These are phyloP conservation scores for Candida argentea DNA, from an alignment of 805 yeast genomes.

Conservation along the genomic window DNA sequence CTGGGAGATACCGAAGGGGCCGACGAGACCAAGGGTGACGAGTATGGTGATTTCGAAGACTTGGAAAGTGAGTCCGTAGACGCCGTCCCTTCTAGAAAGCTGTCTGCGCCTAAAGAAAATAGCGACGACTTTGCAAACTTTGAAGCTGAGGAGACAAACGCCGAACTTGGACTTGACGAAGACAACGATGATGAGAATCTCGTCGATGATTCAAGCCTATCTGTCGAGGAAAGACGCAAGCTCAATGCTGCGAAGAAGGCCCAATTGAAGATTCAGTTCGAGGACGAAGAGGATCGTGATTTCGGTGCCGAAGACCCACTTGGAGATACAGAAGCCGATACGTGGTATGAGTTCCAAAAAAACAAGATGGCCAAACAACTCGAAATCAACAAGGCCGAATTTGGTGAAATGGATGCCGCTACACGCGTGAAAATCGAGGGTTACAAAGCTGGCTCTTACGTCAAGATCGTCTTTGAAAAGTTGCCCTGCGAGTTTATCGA, in stretches of 20 bases:
- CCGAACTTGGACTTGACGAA: slow-evolving; percentile 28
- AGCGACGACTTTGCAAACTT: slow-evolving; percentile 43
- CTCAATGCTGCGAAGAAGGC: slow-evolving; percentile 85
- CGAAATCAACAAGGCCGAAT: slow-evolving; percentile 82
- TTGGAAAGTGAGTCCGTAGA: slow-evolving; percentile 21
- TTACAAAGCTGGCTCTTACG: slow-evolving; percentile 86
- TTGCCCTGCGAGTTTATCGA: slow-evolving; percentile 88
- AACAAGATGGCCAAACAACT: slow-evolving; percentile 94
- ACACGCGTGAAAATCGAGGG: slow-evolving; percentile 83
- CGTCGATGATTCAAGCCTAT: slow-evolving; percentile 30
- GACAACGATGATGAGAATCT: slow-evolving; percentile 30
- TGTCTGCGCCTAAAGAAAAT: too few relatives aligned
- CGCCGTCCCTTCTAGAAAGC: slow-evolving; percentile 16
- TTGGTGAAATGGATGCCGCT: slow-evolving; percentile 62
- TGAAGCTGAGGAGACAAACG: slow-evolving; percentile 37
- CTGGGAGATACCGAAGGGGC: slow-evolving; percentile 16
- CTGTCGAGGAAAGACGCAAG: slow-evolving; percentile 68
- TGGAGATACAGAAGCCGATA: slow-evolving; percentile 65
- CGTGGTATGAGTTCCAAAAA: slow-evolving; percentile 97
- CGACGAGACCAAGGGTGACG: slow-evolving; percentile 22
- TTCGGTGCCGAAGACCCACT: slow-evolving; percentile 76
- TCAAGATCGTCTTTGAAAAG: slow-evolving; percentile 70
- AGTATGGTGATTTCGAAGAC: slow-evolving; percentile 32
- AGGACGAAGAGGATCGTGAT: slow-evolving; percentile 57
- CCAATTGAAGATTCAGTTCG: slow-evolving; percentile 79